Conservation (phyloP, 768 basidiomycete genomes). For the Phlebiopsis flavidoalba region DNA sequence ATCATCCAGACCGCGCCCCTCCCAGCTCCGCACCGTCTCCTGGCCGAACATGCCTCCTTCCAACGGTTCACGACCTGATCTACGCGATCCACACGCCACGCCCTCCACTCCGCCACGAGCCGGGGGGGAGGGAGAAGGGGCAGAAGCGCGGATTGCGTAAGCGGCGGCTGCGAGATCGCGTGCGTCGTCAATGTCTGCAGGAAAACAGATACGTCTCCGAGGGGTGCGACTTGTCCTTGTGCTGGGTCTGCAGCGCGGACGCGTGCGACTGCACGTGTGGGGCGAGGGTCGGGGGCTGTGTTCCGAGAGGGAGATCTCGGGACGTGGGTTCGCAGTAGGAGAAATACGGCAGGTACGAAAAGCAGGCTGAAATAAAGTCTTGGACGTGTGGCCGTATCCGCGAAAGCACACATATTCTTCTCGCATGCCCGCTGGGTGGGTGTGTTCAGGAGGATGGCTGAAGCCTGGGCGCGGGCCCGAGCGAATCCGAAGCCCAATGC, state of each 20-base stretch:
- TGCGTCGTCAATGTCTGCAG: slow-evolving; percentile 66
- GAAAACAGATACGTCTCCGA: slow-evolving; percentile 70
- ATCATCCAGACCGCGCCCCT: slow-evolving; percentile 57
- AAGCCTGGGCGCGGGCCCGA: slow-evolving; percentile 16
- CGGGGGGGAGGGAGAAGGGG: slow-evolving; percentile 60
- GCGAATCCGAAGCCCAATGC: slow-evolving; percentile 21
- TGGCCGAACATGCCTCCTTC: slow-evolving; percentile 77
- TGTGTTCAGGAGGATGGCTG: slow-evolving; percentile 5
- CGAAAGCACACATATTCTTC: slow-evolving; percentile 74
- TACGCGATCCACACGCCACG: slow-evolving; percentile 69
- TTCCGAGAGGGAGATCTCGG: slow-evolving; percentile 17
- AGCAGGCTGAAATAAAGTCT: slow-evolving; percentile 72
- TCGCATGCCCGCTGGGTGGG: slow-evolving; percentile 52
- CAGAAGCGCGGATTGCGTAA: slow-evolving; percentile 54
- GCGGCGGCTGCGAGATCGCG: slow-evolving; percentile 59
- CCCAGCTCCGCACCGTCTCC: slow-evolving; percentile 67
- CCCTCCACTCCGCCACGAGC: slow-evolving; percentile 68
- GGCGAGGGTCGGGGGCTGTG: slow-evolving; percentile 19
- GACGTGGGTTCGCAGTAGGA: slow-evolving; percentile 43
- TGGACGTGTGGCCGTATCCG: slow-evolving; percentile 69
- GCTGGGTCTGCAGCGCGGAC: slow-evolving; percentile 42
- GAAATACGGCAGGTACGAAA: slow-evolving; percentile 85
- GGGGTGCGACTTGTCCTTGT: slow-evolving; percentile 65
- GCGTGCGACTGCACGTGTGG: slow-evolving; percentile 30
- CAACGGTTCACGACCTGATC: slow-evolving; percentile 65